Evolutionary conservation across 192 early-diverging fungal genomes (phyloP).

Genomic region (Backusella parvicylindrica): DNA sequence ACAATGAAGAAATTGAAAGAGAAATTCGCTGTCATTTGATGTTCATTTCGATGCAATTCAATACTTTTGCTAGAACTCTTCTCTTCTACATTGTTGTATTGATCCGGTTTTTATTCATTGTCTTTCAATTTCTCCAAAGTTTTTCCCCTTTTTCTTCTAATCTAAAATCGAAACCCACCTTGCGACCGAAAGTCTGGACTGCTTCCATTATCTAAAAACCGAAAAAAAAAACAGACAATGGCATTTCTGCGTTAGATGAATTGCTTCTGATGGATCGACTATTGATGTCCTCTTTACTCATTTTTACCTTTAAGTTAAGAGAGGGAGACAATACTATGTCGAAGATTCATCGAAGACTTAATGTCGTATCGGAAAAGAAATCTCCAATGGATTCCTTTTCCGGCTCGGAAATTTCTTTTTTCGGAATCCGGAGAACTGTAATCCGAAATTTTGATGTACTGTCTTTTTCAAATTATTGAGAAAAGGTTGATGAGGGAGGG

Average conservation of each 20-base stretch:
- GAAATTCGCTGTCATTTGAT: neutral
- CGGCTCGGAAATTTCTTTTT: neutral
- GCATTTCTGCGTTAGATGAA: neutral
- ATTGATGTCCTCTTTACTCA: neutral
- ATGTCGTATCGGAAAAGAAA: neutral
- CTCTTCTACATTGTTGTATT: neutral
- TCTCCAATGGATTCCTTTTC: neutral
- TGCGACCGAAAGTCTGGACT: constrained; percentile 78
- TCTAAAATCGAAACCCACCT: constrained; percentile 43
- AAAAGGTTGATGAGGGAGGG: too few species aligned
- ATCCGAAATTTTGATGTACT: neutral
- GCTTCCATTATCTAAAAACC: constrained; percentile 44
- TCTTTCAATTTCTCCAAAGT: neutral
- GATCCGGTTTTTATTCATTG: neutral
- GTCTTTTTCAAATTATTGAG: too few species aligned
- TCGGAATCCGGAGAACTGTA: neutral
- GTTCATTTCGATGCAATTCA: neutral
- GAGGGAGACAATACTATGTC: neutral
- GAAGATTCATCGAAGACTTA: neutral
- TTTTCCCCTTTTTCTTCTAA: neutral
- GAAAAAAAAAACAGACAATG: neutral
- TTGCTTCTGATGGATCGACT: neutral
- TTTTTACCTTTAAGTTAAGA: constrained; percentile 10
- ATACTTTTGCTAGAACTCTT: neutral
- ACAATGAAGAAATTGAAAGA: neutral